These are phyloP conservation scores for Dothideomycetes sp. DNA, from an alignment of 2,329 filamentous ascomycete species.

Conservation along the genomic window DNA sequence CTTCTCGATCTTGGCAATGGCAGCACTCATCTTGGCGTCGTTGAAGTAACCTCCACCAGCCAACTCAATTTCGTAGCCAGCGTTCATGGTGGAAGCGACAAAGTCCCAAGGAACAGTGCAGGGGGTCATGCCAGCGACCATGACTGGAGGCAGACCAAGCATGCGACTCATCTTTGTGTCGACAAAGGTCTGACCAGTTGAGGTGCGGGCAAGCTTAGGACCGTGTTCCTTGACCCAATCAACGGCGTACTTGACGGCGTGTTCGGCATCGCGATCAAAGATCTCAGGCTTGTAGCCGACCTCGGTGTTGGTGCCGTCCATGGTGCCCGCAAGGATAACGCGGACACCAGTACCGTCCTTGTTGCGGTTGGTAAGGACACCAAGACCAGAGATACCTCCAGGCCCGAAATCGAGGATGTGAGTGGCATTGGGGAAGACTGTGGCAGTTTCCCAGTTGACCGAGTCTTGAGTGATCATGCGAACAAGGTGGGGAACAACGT, in stretches of 20 bases:
- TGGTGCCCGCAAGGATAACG: constrained; percentile 87
- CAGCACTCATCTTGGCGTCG: constrained; percentile 70
- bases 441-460: constrained; percentile 94
- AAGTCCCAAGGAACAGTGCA: constrained; percentile 86
- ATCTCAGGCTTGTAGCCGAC: constrained; percentile 97
- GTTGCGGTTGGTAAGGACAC: constrained; percentile 93
- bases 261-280: constrained; percentile 90
- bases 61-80: constrained; percentile 88
- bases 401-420: constrained; percentile 96
- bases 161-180: constrained; percentile 94
- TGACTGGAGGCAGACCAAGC: constrained; percentile 72
- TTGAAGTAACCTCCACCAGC: constrained; percentile 86
- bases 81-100: constrained; percentile 84
- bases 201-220: constrained; percentile 83
- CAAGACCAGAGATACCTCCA: constrained; percentile 91
- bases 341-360: constrained; percentile 97
- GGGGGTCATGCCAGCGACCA: constrained; percentile 93
- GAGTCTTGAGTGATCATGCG: constrained; percentile 90
- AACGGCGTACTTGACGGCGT: constrained; percentile 87
- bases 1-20: constrained; percentile 75
- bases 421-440: constrained; percentile 79
- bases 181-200: constrained; percentile 79
- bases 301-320: constrained; percentile 80
- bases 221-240: constrained; percentile 98
- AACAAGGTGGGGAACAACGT: constrained; percentile 77